Evolutionary conservation across 164 flowering plant species (phyloP).

Genomic region (Vitis labrusca): DNA sequence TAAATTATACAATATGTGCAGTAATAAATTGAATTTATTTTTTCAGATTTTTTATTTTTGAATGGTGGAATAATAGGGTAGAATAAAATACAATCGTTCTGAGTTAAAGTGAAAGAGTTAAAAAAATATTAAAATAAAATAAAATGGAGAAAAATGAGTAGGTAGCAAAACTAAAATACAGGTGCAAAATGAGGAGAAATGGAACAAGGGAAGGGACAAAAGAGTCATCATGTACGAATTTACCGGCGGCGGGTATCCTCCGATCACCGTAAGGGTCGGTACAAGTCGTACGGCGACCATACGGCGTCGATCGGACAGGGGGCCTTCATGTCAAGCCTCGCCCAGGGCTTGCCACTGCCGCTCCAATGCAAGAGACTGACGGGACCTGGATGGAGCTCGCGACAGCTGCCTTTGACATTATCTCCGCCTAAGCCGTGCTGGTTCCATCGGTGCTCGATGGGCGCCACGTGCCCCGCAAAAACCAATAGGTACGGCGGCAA

Average conservation of each 20-base stretch:
- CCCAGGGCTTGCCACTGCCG: constrained; percentile 97
- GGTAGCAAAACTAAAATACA: background rate
- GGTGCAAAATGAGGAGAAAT: background rate
- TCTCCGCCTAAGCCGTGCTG: constrained; percentile 98
- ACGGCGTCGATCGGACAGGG: constrained; percentile 84
- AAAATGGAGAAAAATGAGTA: background rate
- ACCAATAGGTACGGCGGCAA: constrained; percentile 90
- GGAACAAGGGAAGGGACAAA: constrained; percentile 1
- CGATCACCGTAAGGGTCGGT: constrained; percentile 38
- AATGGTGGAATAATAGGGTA: constrained; percentile 35
- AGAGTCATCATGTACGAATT: constrained; percentile 19
- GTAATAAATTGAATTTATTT: constrained; percentile 21
- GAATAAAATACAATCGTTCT: constrained; percentile 34
- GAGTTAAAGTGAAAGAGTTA: constrained; percentile 5
- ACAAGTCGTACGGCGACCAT: constrained; percentile 91
- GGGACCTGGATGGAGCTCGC: constrained; percentile 89
- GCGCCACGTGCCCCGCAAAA: constrained; percentile 90
- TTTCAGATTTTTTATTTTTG: constrained; percentile 26
- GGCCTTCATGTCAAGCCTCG: constrained; percentile 64
- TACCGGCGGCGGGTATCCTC: constrained; percentile 29
- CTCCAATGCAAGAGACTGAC: constrained; percentile 95
- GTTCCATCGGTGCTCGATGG: constrained; percentile 96
- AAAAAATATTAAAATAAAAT: constrained; percentile 8
- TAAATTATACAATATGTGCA: background rate
- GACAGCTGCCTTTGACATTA: constrained; percentile 85